Percentiles rank a stretch among this genome's conserved stretches.
These are phyloP conservation scores for Tarenaya hassleriana DNA, from an alignment of 345 rosid genomes.

Conservation along the genomic window DNA sequence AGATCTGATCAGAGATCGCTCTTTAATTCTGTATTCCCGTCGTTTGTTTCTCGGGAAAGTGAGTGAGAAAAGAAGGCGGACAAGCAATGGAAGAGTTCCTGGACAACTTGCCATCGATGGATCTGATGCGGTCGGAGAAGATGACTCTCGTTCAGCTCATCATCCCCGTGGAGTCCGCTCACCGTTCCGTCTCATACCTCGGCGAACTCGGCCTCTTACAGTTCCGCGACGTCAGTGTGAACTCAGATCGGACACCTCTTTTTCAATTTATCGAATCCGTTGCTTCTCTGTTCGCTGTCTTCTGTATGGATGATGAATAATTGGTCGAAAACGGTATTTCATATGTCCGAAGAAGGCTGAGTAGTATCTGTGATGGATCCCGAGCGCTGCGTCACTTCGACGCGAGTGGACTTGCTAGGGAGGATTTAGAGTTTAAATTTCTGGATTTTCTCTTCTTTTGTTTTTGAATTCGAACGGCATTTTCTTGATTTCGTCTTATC, in stretches of 20 bases:
- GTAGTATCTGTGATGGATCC: no score
- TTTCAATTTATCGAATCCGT: no score
- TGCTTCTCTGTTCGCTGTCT: no score
- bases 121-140: conserved; percentile 86
- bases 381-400: no score
- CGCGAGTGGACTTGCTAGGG: no score
- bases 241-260: conserved; percentile 25
- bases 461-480: no score
- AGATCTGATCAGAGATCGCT: conserved; percentile 27
- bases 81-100: conserved; percentile 42
- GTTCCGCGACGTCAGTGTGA: conserved; percentile 83
- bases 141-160: conserved; percentile 93
- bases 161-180: conserved; percentile 89
- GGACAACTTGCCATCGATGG: conserved; percentile 86
- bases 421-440: no score
- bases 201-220: conserved; percentile 91
- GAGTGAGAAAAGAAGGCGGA: not conserved
- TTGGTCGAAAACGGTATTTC: no score
- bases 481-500: no score
- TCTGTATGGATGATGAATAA: no score
- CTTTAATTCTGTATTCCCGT: conserved; percentile 6
- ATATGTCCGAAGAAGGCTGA: no score
- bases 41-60: conserved; percentile 26
- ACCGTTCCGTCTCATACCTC: conserved; percentile 76
- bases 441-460: no score